These are phyloP conservation scores for Vicia villosa DNA, from an alignment of 306 rosid genomes.

Conservation along the genomic window DNA sequence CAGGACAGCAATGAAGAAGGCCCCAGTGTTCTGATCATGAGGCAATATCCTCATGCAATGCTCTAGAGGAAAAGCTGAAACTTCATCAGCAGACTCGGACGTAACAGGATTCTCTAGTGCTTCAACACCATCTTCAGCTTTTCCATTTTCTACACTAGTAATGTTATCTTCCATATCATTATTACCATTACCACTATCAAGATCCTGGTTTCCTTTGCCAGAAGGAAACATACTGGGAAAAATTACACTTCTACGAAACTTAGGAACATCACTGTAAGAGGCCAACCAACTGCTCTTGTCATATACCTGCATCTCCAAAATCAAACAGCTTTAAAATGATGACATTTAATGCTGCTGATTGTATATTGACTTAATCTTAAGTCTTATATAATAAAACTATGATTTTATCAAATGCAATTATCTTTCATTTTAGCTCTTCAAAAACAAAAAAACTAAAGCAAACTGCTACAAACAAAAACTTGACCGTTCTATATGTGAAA, in stretches of 20 bases:
- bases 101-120: constrained; percentile 41
- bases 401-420: too few species aligned
- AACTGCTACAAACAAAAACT: constrained; percentile 3
- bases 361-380: too few species aligned
- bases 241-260: constrained; percentile 60
- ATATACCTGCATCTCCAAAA: constrained; percentile 62
- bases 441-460: not conserved
- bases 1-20: constrained; percentile 93
- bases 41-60: constrained; percentile 90
- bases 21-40: constrained; percentile 97
- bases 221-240: constrained; percentile 89
- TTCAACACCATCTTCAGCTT: constrained; percentile 47
- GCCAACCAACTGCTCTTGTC: constrained; percentile 80
- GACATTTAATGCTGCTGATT: too few species aligned
- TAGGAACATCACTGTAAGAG: constrained; percentile 68
- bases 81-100: constrained; percentile 54
- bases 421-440: too few species aligned
- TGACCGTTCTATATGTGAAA: not conserved
- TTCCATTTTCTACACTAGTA: constrained; percentile 45
- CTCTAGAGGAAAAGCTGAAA: constrained; percentile 76
- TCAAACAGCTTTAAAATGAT: not conserved
- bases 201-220: constrained; percentile 55
- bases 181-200: constrained; percentile 34
- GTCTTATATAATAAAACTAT: too few species aligned
- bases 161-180: constrained; percentile 44